Base-by-base conservation (phyloP, 2,329 filamentous ascomycete genomes). In the Furcasterigmium furcatum region DNA sequence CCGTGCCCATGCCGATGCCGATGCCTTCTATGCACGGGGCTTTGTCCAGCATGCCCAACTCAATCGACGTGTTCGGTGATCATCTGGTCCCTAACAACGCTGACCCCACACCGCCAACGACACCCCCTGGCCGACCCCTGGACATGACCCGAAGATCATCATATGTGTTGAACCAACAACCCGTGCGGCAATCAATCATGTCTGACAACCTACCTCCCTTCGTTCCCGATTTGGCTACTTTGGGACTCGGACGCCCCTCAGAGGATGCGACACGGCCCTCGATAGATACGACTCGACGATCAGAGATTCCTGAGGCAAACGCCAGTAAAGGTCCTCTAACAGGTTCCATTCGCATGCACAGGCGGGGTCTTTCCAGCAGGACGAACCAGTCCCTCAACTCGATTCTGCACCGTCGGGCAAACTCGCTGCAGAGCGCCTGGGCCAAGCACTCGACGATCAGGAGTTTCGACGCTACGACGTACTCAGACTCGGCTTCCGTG, bases 401-500 rank as follows among this genome's bases (percentile, higher is more conserved):
- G 1, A 60, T 68, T n/a, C 72, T 77, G 2, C 72, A 77, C 41
- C 66, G 74, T 21, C 77, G 80, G 10, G 77, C 77, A 57, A 76
- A 76, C 9, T 88, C 84, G 1, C 79, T 79, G 42, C 76, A 80
- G 16, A 85, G 81, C 52, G 73, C 74, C 2, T 64, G 77, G 13
- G 70, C 66, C 12, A 70, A 68, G 12, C 72, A 68, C 20, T 73
- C 73, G 9, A 79, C 75, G 1, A 64, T 77, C 8, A 73, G 70
- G 42, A 87, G 82, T 56, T 79, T 86, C 44, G 80, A 85, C 57
- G 82, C 79, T 5, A 81, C 73, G 0, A 77, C 75, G 0, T 72
- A 72, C 36, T 81, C 80, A 0, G 76, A 68, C 32, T 22, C 32
- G 14, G 41, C 32, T n/a, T 22, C 36, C 10, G 36, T 24, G 4